A percentile compares a stretch with the other conserved stretches of the same genome.
Evolutionary conservation across 345 rosid genomes (phyloP).

Genomic region (Erodium maritimum): DNA sequence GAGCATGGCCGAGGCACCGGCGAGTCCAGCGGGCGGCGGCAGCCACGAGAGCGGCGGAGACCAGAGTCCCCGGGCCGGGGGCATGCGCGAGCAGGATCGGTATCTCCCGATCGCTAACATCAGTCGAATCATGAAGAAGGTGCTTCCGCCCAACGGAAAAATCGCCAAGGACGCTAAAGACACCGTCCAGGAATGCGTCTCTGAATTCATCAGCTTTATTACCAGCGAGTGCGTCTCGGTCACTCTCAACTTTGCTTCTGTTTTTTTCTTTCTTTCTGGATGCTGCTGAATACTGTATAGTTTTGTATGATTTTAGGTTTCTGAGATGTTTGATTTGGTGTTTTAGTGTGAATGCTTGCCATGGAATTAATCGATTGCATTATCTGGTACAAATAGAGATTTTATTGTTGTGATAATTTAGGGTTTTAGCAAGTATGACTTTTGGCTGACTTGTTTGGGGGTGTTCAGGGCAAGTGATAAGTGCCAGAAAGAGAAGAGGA

Average conservation of each 20-base stretch:
- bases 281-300: too few species aligned
- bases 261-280: too few species aligned
- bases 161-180: conserved; percentile 97
- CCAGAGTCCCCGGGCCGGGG: conserved; percentile 61
- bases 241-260: neutral
- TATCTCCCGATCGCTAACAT: conserved; percentile 89
- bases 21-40: conserved; percentile 53
- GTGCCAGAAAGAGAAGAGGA: conserved; percentile 97
- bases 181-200: conserved; percentile 91
- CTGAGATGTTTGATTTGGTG: too few species aligned
- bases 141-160: conserved; percentile 84
- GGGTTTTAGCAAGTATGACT: neutral
- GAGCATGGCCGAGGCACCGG: conserved; percentile 39
- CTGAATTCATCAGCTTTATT: conserved; percentile 91
- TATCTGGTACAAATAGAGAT: too few species aligned
- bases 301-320: too few species aligned
- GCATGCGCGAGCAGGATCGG: conserved; percentile 77
- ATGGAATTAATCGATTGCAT: too few species aligned
- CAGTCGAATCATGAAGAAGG: conserved; percentile 90
- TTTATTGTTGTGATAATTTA: too few species aligned
- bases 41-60: conserved; percentile 86
- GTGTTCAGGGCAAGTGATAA: conserved; percentile 82
- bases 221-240: conserved; percentile 65
- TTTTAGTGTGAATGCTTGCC: too few species aligned
- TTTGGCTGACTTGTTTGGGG: conserved; percentile 2